These are phyloP conservation scores for Cruciata laevipes DNA, from an alignment of 257 asterid species.

Conservation along the genomic window DNA sequence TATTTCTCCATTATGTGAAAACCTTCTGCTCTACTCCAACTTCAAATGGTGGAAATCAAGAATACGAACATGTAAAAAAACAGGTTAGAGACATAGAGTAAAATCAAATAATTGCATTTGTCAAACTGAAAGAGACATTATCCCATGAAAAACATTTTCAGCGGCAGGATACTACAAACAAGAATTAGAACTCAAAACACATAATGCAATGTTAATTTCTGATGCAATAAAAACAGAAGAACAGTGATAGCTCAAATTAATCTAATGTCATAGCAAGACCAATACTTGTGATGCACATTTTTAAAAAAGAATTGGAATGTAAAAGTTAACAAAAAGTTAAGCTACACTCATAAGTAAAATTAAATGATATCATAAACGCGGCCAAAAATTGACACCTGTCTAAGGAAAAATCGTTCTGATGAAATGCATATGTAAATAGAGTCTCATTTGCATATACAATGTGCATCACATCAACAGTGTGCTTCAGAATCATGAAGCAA, in stretches of 20 bases:
- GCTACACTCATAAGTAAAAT: not conserved
- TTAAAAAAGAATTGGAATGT: not conserved
- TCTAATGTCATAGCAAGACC: not conserved
- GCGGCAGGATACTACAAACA: not conserved
- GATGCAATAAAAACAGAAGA: not conserved
- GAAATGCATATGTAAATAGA: not conserved
- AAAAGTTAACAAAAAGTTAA: not conserved
- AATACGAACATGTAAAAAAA: not conserved
- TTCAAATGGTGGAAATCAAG: not conserved
- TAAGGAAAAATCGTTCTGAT: not conserved
- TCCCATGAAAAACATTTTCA: not conserved
- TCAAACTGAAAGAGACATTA: not conserved
- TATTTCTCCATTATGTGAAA: conserved; percentile 41
- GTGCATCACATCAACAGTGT: not conserved
- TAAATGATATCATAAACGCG: not conserved
- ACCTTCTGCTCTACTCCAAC: not conserved
- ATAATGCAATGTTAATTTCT: not conserved
- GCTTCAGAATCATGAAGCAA: not conserved
- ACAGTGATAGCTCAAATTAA: not conserved
- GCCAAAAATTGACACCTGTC: not conserved
- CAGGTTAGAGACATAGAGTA: conserved; percentile 1
- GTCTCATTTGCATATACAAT: not conserved
- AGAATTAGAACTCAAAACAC: not conserved
- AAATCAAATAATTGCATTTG: not conserved
- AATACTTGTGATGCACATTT: not conserved